phyloP scores from a whole-genome alignment of 495 filamentous ascomycete species.

The Bryoglossum gracile region DNA sequence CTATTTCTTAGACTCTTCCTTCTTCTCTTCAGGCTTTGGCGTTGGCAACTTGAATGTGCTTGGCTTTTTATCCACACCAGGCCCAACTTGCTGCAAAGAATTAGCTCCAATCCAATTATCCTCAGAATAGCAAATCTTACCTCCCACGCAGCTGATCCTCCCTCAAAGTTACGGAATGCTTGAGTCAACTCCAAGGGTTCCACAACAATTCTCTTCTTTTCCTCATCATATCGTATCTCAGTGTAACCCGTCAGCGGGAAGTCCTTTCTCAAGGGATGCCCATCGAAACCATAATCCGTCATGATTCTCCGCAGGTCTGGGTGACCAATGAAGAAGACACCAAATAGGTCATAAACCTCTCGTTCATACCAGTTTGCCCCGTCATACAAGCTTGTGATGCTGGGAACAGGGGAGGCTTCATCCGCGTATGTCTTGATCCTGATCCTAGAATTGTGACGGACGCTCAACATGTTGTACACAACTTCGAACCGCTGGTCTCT shows the following conservation, averaged over 20 bases:
- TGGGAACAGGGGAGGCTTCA: conserved; percentile 90
- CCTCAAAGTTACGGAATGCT: conserved; percentile 98
- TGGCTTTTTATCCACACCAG: conserved; percentile 71
- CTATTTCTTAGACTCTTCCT: conserved; percentile 90
- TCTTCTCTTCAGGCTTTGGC: conserved; percentile 86
- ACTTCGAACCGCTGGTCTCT: conserved; percentile 93
- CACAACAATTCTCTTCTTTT: conserved; percentile 98
- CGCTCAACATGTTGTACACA: conserved; percentile 93
- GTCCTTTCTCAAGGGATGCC: conserved; percentile 94
- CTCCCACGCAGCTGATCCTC: conserved; percentile 66
- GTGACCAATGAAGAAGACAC: conserved; percentile 92
- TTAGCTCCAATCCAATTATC: conserved; percentile 6
- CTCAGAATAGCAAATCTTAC: conserved; percentile 8
- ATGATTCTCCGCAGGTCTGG: conserved; percentile 96
- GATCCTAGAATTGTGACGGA: conserved; percentile 93
- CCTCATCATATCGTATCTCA: conserved; percentile 95
- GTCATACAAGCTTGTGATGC: conserved; percentile 76
- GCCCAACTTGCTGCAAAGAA: conserved; percentile 63
- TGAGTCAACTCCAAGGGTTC: conserved; percentile 97
- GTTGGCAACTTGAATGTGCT: conserved; percentile 91
- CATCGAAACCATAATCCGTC: conserved; percentile 99
- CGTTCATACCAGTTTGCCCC: conserved; percentile 99
- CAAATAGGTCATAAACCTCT: conserved; percentile 96
- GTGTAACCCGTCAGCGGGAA: conserved; percentile 98
- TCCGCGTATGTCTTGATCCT: conserved; percentile 98